These are phyloP conservation scores for Artemisia argyi DNA, from an alignment of 129 eudicot species.

Conservation along the genomic window DNA sequence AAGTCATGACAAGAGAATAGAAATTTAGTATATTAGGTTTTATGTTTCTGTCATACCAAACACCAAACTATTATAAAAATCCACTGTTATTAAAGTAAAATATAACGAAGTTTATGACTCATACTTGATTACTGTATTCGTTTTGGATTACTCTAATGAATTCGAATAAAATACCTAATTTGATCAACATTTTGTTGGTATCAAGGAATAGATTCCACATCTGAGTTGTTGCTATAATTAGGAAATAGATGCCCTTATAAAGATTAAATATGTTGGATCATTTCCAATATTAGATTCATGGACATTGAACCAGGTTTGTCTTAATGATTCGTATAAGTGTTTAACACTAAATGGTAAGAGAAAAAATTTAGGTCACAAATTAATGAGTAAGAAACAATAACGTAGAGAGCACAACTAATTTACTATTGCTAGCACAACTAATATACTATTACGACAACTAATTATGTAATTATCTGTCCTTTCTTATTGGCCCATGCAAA, in stretches of 20 bases:
- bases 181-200: constrained; percentile 26
- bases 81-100: not conserved
- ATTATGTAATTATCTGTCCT: no score
- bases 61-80: constrained; percentile 25
- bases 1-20: constrained; percentile 21
- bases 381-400: not conserved
- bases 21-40: constrained; percentile 37
- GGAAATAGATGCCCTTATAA: constrained; percentile 17
- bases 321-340: not conserved
- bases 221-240: constrained; percentile 19
- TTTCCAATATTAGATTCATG: constrained; percentile 12
- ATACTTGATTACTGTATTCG: constrained; percentile 23
- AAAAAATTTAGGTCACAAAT: not conserved
- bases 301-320: not conserved
- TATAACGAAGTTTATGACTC: constrained; percentile 19
- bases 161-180: not conserved
- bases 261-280: constrained; percentile 25
- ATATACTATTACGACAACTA: not conserved
- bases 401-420: not conserved
- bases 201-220: constrained; percentile 37
- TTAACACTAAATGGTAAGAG: not conserved
- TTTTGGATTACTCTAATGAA: constrained; percentile 6
- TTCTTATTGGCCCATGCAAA: no score
- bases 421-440: not conserved
- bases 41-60: constrained; percentile 34